Evolutionary conservation across 352 stramenopile species (phyloP), one percentile per base, ranked within the genome.

Genomic region (Phytophthora litchii): DNA sequence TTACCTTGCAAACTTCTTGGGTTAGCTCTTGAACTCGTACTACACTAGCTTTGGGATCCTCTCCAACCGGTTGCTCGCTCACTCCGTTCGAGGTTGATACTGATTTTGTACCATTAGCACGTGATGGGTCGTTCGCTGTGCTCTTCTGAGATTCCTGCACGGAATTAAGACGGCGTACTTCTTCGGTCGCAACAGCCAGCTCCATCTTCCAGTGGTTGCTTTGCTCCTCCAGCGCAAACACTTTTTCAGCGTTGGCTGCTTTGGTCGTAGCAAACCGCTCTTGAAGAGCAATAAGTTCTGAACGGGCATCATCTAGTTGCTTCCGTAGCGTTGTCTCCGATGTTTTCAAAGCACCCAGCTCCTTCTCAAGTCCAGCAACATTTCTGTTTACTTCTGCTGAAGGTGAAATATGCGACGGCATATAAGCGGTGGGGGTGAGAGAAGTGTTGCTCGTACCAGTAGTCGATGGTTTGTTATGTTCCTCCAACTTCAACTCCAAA

Each of bases 251-350:
- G 34, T 72, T 73, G 9, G 70, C 70, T 41, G 61, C 65, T 60
- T 78, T 78, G 16, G 64, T 75, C 11, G 62, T 75, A 17, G 60
- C 64, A 55, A 74, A 72, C 13, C 64, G 71, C 42, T 77, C 61
- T 16, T 77, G 57, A 20, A 72, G 42, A 8, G 54, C 60, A 38
- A 61, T 48, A 0, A 74, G 34, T 53, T 73, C 56, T 3, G 45
- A 52, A 36, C 54, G 47, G 11, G 51, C 40, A 2, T 70, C 49
- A 42, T 52, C 65, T 0, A 77, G 45, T 31, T 79, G 59, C 34
- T 67, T 55, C 32, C 32, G 58, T 10, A 77, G 41, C 20, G 36
- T 44, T 23, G 23, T 29, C 23, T 68, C 54, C 14, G 52, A 64
- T 19, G 57, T 29, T 63, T 51, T 65, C n/a, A 75, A 52, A 13